Evolutionary conservation across 2,329 filamentous ascomycete species (phyloP), one percentile per base, ranked within the genome.

Genomic region (Macroventuria anomochaeta): DNA sequence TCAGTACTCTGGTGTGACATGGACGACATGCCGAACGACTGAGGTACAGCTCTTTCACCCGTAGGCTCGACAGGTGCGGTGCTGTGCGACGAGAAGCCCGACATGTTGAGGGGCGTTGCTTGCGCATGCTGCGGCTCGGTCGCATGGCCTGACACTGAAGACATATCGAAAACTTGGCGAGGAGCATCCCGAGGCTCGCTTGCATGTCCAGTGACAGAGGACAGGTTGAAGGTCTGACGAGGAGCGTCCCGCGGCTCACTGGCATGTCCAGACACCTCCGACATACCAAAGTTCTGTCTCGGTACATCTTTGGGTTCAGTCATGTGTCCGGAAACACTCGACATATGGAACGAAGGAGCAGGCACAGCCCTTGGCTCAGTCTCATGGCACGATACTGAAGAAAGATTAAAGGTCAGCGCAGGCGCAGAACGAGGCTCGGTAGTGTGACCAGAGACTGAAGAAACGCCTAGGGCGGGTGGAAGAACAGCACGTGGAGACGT

Each of bases 31-130:
- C 60, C 51, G 15, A 71, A 52, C 46, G 73, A 65, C 28, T n/a
- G n/a, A n/a, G 58, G 33, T 13, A 69, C 43, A 7, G 39, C 61
- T 65, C 69, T 70, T 40, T 73, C 68, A 5, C 63, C 55, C 11
- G 65, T 53, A 12, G 75, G 63, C n/a, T 56, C 58, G 12, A 64
- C 36, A 34, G 66, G 75, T 41, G 75, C 55, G 20, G 64, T 68
- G 26, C 48, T 49, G 25, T 66, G 57, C 7, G 59, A 58, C 8
- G 55, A 60, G 18, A 65, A 48, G n/a, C 11, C 18, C 18, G 59
- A 54, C 39, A 58, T 48, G 28, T 57, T 33, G 10, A 61, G 46
- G 2, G 57, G 50, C 8, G 53, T 29, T 28, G 42, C 37, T 26
- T 44, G 44, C 37, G 40, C 44, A 28, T 49, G 42, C 33, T 65